A percentile compares a stretch with the other conserved stretches of the same genome.
Conservation (phyloP, 495 filamentous ascomycete species). For the Glarea lozoyensis region DNA sequence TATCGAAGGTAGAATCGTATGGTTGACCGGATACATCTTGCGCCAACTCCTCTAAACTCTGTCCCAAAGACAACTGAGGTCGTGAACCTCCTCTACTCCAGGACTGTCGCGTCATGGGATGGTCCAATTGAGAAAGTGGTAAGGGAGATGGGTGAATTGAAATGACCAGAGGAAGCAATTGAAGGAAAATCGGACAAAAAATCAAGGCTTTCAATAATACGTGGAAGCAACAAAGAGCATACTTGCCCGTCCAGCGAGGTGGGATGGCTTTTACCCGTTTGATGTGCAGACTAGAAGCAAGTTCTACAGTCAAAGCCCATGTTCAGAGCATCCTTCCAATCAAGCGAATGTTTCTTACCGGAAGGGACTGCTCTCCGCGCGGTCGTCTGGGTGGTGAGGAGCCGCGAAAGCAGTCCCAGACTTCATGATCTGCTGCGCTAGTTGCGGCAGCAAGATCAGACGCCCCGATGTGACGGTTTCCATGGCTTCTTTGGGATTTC, state of each 20-base stretch:
- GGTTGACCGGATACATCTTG: neutral
- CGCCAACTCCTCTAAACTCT: neutral
- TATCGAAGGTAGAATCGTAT: neutral
- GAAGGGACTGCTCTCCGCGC: no score
- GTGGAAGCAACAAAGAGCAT: neutral
- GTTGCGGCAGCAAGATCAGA: neutral
- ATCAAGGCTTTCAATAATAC: neutral
- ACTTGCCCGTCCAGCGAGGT: neutral
- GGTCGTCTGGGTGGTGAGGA: no score
- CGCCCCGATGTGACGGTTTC: conserved; percentile 1
- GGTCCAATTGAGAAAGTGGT: neutral
- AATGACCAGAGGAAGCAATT: neutral
- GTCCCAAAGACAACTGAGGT: conserved; percentile 1
- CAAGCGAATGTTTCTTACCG: neutral
- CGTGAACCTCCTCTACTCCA: conserved; percentile 2
- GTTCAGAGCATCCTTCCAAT: neutral
- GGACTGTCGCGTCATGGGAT: conserved; percentile 8
- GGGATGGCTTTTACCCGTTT: conserved; percentile 1
- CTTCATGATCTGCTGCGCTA: no score
- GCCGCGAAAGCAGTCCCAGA: no score
- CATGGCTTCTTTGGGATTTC: no score
- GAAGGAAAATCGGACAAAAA: neutral
- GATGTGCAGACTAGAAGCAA: neutral
- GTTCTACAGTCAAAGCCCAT: neutral
- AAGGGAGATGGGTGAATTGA: no score